phyloP scores from a whole-genome alignment of 148 eudicot species.

The Nepenthes mirabilis region DNA sequence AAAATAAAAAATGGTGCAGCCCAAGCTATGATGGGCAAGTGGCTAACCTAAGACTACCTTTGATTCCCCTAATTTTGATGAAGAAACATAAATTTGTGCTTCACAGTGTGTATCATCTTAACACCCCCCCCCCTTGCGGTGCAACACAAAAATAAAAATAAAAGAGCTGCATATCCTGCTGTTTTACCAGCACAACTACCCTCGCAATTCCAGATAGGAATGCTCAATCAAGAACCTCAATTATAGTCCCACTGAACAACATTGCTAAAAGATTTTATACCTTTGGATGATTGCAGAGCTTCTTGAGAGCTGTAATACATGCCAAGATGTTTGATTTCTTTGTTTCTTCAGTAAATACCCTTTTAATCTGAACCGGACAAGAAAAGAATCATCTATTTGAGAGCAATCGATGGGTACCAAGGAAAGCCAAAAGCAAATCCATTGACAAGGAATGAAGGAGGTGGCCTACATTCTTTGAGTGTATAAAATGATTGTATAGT shows the following conservation, averaged over 20 bases:
- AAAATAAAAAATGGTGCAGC: too few species aligned
- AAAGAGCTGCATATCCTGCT: too few species aligned
- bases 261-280: conserved; percentile 18
- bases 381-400: neutral
- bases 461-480: conserved; percentile 75
- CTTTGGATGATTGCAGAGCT: conserved; percentile 99
- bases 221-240: too few species aligned
- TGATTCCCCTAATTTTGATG: too few species aligned
- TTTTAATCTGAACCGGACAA: conserved; percentile 47
- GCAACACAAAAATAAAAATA: too few species aligned
- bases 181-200: neutral
- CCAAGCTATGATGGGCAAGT: too few species aligned
- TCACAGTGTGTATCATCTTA: too few species aligned
- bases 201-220: neutral
- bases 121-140: too few species aligned
- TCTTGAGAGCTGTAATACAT: conserved; percentile 92
- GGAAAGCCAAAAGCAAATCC: neutral
- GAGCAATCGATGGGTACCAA: neutral
- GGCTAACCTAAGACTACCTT: too few species aligned
- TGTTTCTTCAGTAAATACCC: conserved; percentile 60
- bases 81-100: too few species aligned
- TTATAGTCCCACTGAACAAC: neutral
- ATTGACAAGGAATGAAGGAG: conserved; percentile 5
- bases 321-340: conserved; percentile 79
- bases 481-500: conserved; percentile 77